phyloP scores from a whole-genome alignment of 202 grass and related monocot genomes.

The Saccharum hybrid region DNA sequence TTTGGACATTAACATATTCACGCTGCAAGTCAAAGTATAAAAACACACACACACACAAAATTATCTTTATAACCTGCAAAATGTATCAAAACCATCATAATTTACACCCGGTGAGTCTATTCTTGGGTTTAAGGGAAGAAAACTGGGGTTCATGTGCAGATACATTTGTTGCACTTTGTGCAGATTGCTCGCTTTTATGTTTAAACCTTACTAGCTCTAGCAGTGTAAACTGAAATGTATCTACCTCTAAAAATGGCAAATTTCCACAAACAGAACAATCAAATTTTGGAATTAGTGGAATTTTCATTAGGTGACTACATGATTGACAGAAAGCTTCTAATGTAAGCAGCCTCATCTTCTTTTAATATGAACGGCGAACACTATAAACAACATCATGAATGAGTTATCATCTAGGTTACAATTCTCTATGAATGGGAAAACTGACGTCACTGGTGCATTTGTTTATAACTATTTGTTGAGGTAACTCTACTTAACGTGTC shows the following conservation, averaged over 20 bases:
- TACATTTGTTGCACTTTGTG: slow-evolving; percentile 17
- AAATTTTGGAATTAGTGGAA: background rate
- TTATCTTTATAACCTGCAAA: background rate
- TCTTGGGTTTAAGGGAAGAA: slow-evolving; percentile 1
- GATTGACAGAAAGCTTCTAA: background rate
- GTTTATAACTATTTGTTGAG: background rate
- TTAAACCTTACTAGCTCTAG: slow-evolving; percentile 5
- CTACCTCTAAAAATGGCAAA: slow-evolving; percentile 27
- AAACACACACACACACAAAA: background rate
- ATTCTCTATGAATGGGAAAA: background rate
- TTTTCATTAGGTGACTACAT: background rate
- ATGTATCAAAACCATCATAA: background rate
- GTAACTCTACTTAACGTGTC: slow-evolving; percentile 4
- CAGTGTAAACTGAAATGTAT: slow-evolving; percentile 18
- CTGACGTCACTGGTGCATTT: background rate
- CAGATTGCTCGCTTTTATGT: background rate
- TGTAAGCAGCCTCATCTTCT: background rate
- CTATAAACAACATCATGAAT: background rate
- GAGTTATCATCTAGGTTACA: background rate
- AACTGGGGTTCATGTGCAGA: background rate
- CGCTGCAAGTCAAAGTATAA: background rate
- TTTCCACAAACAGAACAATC: background rate
- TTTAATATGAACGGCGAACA: background rate
- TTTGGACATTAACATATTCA: slow-evolving; percentile 22
- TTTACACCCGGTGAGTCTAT: background rate